Percentiles rank a stretch among this genome's conserved stretches.
These are phyloP conservation scores for Pseudozyma thailandica DNA, from an alignment of 1,284 basidiomycete species.

Conservation along the genomic window DNA sequence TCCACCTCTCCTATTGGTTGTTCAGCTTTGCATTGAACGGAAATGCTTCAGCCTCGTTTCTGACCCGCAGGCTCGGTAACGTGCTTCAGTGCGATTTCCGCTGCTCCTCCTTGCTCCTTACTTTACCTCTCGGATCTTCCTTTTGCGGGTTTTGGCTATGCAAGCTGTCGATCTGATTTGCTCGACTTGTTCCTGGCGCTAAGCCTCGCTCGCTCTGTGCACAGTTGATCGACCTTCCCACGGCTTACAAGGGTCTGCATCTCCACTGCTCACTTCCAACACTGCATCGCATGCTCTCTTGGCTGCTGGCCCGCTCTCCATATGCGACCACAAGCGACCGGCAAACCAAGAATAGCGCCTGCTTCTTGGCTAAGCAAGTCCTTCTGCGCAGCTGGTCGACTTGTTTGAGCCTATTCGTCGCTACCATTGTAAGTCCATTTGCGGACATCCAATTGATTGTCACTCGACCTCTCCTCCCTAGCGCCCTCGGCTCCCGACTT, in stretches of 20 bases:
- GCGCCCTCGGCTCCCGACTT: conserved; percentile 5
- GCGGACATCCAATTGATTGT: neutral
- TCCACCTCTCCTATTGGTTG: neutral
- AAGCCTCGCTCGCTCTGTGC: neutral
- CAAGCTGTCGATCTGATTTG: conserved; percentile 9
- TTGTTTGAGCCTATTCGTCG: neutral
- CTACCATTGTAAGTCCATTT: neutral
- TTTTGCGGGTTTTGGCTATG: too few species aligned
- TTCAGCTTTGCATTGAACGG: too few species aligned
- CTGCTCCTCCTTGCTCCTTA: conserved; percentile 5
- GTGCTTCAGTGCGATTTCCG: too few species aligned
- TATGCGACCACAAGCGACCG: neutral
- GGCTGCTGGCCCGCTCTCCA: too few species aligned
- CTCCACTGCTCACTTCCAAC: too few species aligned
- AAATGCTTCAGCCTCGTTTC: too few species aligned
- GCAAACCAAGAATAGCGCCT: neutral
- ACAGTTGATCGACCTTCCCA: neutral
- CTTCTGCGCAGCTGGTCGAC: too few species aligned
- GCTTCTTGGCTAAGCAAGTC: too few species aligned
- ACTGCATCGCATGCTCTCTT: too few species aligned
- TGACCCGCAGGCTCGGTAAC: neutral
- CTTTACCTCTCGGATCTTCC: neutral
- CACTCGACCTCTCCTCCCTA: conserved; percentile 2
- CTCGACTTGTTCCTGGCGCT: conserved; percentile 10
- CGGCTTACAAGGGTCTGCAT: too few species aligned